These are phyloP conservation scores for Diaporthe batatas DNA, from an alignment of 2,329 filamentous ascomycete genomes.

Conservation along the genomic window DNA sequence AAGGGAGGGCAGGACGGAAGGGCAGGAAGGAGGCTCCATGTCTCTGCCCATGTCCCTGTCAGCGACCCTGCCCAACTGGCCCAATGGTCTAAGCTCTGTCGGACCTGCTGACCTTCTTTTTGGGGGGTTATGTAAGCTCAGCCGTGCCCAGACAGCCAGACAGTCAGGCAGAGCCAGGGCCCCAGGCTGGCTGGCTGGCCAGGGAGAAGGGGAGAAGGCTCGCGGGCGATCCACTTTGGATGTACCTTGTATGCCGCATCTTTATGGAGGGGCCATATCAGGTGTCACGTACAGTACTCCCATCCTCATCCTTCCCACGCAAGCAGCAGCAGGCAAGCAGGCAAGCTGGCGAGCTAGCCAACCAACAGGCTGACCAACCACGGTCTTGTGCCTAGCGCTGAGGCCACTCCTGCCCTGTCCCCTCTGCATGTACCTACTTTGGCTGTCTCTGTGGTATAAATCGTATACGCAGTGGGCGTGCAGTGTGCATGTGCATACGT, in stretches of 20 bases:
- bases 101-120: constrained; percentile 7
- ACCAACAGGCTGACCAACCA: constrained; percentile 17
- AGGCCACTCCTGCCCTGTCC: constrained; percentile 25
- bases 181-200: neutral
- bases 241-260: constrained; percentile 25
- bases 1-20: neutral
- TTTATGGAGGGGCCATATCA: neutral
- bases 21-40: constrained; percentile 7
- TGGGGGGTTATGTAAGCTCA: constrained; percentile 21
- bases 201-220: constrained; percentile 27
- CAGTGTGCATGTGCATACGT: constrained; percentile 3
- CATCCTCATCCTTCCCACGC: neutral
- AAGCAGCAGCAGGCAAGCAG: neutral
- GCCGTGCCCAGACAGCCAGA: constrained; percentile 6
- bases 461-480: neutral
- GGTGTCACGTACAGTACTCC: neutral
- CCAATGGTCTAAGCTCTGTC: constrained; percentile 7
- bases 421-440: neutral
- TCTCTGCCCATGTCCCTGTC: constrained; percentile 13
- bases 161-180: neutral
- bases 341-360: neutral
- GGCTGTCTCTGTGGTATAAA: neutral
- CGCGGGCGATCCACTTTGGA: constrained; percentile 1
- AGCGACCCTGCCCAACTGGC: neutral
- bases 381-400: constrained; percentile 31